Evolutionary conservation across 2,329 filamentous ascomycete genomes (phyloP).

Genomic region (Trichoderma sp.): DNA sequence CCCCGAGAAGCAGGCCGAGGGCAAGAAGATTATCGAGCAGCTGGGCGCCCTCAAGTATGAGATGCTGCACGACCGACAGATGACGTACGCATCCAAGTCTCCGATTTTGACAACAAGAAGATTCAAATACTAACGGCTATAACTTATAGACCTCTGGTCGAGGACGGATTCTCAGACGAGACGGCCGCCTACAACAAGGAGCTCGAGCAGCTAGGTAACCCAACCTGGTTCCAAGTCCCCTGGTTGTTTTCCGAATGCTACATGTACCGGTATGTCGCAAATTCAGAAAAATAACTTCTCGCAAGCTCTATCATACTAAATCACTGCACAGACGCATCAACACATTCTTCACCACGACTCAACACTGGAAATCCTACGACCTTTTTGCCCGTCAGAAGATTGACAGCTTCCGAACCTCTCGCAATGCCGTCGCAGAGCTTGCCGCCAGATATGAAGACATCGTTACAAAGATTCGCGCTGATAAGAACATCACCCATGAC

Average conservation of each 20-base stretch:
- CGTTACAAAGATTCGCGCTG: conserved; percentile 59
- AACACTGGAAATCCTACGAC: conserved; percentile 86
- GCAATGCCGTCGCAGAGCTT: conserved; percentile 79
- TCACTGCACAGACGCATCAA: conserved; percentile 61
- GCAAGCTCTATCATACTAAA: not conserved
- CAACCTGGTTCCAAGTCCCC: conserved; percentile 77
- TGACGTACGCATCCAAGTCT: conserved; percentile 57
- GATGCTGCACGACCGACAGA: conserved; percentile 78
- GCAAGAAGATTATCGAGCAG: conserved; percentile 78
- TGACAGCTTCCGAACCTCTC: conserved; percentile 86
- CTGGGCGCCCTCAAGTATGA: conserved; percentile 89
- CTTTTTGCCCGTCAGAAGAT: conserved; percentile 88
- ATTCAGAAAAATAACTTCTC: not conserved
- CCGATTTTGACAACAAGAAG: not conserved
- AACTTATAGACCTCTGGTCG: conserved; percentile 59
- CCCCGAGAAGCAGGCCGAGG: conserved; percentile 67
- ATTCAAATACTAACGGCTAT: conserved; percentile 19
- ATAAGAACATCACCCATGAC: conserved; percentile 52
- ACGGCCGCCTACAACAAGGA: conserved; percentile 83
- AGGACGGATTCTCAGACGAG: conserved; percentile 79
- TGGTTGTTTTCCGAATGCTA: conserved; percentile 97
- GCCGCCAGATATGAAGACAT: conserved; percentile 76
- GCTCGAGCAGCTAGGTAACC: conserved; percentile 67
- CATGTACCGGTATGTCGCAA: conserved; percentile 64
- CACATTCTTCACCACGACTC: conserved; percentile 72